These are phyloP conservation scores for Dendryphion nanum DNA, from an alignment of 2,329 filamentous ascomycete species.

Conservation along the genomic window DNA sequence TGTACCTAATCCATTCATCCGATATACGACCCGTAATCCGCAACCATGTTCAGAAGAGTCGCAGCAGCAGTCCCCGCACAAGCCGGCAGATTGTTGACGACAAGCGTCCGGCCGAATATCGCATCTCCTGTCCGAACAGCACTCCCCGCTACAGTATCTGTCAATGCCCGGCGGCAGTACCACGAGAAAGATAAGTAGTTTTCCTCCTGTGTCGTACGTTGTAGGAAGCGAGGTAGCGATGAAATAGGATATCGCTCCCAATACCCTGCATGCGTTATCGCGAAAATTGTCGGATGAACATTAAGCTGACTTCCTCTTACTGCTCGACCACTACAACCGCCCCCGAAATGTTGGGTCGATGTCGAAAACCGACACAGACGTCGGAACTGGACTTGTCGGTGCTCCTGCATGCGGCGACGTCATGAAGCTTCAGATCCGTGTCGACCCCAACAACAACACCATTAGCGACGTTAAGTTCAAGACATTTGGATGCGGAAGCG, in stretches of 20 bases:
- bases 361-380: constrained; percentile 75
- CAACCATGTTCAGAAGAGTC: constrained; percentile 58
- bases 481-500: constrained; percentile 92
- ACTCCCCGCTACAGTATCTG: constrained; percentile 41
- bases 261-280: neutral
- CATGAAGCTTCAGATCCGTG: constrained; percentile 91
- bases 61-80: constrained; percentile 54
- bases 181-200: constrained; percentile 63
- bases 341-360: constrained; percentile 78
- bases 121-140: constrained; percentile 45
- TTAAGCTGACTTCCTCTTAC: constrained; percentile 45
- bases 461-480: constrained; percentile 98
- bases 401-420: constrained; percentile 91
- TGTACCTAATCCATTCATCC: constrained; percentile 2
- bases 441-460: constrained; percentile 82
- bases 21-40: constrained; percentile 4
- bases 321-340: constrained; percentile 77
- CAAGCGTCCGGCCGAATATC: constrained; percentile 50
- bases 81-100: constrained; percentile 50
- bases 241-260: neutral
- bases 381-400: constrained; percentile 87
- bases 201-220: constrained; percentile 3
- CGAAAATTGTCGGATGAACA: constrained; percentile 6
- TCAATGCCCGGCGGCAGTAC: constrained; percentile 51
- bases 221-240: neutral